Conservation (phyloP, 2,329 filamentous ascomycete genomes). For the Ustilaginoidea virens region DNA sequence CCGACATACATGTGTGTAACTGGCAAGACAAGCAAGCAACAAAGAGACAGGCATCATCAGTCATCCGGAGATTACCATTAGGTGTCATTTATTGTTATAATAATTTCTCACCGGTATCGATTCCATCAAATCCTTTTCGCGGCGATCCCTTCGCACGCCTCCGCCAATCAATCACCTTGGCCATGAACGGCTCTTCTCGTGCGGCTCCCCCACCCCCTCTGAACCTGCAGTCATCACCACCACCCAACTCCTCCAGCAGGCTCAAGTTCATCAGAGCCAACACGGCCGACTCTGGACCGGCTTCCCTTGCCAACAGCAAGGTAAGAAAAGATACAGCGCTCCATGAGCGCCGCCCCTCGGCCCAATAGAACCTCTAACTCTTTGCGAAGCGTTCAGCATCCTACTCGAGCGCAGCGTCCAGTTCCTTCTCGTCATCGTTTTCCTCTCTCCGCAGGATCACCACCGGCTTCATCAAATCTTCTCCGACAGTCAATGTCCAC, state of each 20-base stretch:
- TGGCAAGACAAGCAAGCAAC: too few species aligned
- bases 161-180: neutral
- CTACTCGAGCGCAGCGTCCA: conserved; percentile 14
- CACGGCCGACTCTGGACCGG: conserved; percentile 10
- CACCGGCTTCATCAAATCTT: conserved; percentile 18
- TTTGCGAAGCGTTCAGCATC: conserved; percentile 13
- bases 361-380: conserved; percentile 10
- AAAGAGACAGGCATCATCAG: too few species aligned
- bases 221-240: conserved; percentile 5
- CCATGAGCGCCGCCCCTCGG: too few species aligned
- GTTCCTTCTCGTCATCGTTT: conserved; percentile 9
- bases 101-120: too few species aligned
- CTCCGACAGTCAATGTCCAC: conserved; percentile 32
- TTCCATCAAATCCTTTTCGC: too few species aligned
- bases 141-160: neutral
- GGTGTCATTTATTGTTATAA: too few species aligned
- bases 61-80: too few species aligned
- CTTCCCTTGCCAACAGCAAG: conserved; percentile 10
- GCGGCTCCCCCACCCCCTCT: conserved; percentile 6
- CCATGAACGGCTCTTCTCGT: conserved; percentile 4
- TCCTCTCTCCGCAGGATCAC: conserved; percentile 16
- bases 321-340: conserved; percentile 5
- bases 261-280: conserved; percentile 9
- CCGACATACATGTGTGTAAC: too few species aligned
- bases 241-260: too few species aligned